Evolutionary conservation across 257 asterid species (phyloP), one percentile per base, ranked within the genome.

Genomic region (Lavandula angustifolia): DNA sequence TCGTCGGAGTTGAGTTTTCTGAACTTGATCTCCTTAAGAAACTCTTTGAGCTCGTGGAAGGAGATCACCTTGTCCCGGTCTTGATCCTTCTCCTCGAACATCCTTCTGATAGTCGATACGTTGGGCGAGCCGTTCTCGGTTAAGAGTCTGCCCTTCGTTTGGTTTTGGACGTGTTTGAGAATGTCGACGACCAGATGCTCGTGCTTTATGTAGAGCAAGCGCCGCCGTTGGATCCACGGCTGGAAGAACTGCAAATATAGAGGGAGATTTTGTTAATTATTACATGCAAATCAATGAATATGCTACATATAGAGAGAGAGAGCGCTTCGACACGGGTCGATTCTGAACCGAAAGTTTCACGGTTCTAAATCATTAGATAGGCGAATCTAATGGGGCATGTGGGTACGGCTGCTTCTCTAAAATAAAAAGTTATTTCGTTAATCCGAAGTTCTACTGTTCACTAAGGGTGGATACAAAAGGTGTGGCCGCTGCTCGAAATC

Each of bases 151-250:
- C 81, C 88, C 41, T 33, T 67, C 1, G 82, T 72, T 60, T 74
- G 74, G 16, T 76, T 64, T 64, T 87, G 90, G 31, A 85, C 60
- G 44, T 79, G 87, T 27, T 66, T 78, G 3, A 87, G 83, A 35
- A 87, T 42, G 61, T 85, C 92, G 0, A 81, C 63, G 1, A 81
- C 84, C 51, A 87, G 74, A 68, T 81, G 83, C 75, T 83, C 87
- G 44, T 85, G 87, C 54, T 83, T 85, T 57, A 85, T 62, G 58
- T 83, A 87, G 43, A 79, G 66, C 49, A 85, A 73, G 2, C 73
- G 87, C 33, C 88, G 65, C 55, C 64, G 68, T 64, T 76, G 94
- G 64, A 85, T 81, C 95, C 84, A 81, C 0, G 91, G 94, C 70
- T 79, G 66, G 13, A 81, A 87, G 47, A 81, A 64, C 94, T 81